Evolutionary conservation across 305 asterid genomes (phyloP), one percentile per base, ranked within the genome.

Genomic region (Fraxinus dipetala): DNA sequence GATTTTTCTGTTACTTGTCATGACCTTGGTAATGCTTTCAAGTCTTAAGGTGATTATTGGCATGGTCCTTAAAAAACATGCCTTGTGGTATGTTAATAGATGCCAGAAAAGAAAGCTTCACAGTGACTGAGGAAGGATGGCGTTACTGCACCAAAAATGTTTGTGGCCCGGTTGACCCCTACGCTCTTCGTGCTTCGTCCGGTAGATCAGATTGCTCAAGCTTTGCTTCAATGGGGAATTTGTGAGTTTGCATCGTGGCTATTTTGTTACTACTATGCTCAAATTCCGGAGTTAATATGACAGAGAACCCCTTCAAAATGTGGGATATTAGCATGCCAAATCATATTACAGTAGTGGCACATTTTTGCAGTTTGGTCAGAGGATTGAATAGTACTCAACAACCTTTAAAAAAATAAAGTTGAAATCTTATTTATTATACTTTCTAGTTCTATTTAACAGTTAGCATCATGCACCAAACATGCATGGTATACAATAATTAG

Each of bases 1-100:
- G 96, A 90, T 94, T 43, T 56, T 92, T 69, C 85, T 92, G 76
- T 76, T 93, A 85, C 85, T 84, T 24, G 87, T 86, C 8, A 86
- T 91, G 92, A 96, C 95, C 18, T 90, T 93, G 79, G 91, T 96
- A 88, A 93, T 96, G 98, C 95, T 96, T 48, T 90, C 93, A 43
- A 93, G 97, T 85, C 96, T 93, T 20, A 94, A 96, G 89, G 77
- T 93, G 89, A 76, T 96, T 92, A 81, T 94, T 22, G 94, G 98
- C 67, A 93, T 92, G 95, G 97, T 93, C 32, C 98, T 93, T 20
- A 89, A 89, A 32, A 91, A 88, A 80, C 92, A 90, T 54, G 99
- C 99, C 1, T 85, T 90, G 35, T 96, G 98, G 98, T 96, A 94
- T 75, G 80, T 96, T 56, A 88, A 85, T 78, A 89, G 98, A 84